phyloP scores from a whole-genome alignment of 495 filamentous ascomycete species.

The Extremus antarcticus region DNA sequence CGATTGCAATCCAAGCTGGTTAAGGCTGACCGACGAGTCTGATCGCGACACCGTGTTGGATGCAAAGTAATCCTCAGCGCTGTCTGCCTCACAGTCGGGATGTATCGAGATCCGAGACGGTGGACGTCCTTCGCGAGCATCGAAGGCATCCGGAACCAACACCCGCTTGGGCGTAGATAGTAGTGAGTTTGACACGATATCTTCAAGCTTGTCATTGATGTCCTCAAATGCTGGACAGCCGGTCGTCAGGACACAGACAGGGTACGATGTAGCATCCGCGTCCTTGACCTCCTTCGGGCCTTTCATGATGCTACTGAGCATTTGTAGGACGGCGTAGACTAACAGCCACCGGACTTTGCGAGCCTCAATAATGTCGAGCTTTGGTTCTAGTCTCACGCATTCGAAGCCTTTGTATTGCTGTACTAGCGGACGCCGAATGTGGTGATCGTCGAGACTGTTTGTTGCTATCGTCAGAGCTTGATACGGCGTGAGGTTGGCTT shows the following conservation, averaged over 20 bases:
- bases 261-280: conserved; percentile 24
- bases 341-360: conserved; percentile 54
- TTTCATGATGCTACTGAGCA: conserved; percentile 28
- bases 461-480: conserved; percentile 32
- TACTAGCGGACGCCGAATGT: conserved; percentile 31
- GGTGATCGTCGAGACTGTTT: conserved; percentile 26
- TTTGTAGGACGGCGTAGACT: conserved; percentile 60
- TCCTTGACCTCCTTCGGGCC: conserved; percentile 31
- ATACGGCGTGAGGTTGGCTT: conserved; percentile 23
- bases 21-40: conserved; percentile 5
- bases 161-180: background rate
- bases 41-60: conserved; percentile 15
- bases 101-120: conserved; percentile 20
- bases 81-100: conserved; percentile 31
- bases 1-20: conserved; percentile 8
- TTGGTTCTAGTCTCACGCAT: conserved; percentile 19
- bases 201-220: conserved; percentile 6
- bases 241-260: conserved; percentile 26
- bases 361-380: conserved; percentile 31
- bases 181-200: background rate
- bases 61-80: conserved; percentile 25
- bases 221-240: conserved; percentile 4
- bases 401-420: conserved; percentile 38
- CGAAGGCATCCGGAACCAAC: conserved; percentile 2
- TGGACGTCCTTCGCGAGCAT: background rate